Evolutionary conservation across 1,284 basidiomycete species (phyloP).

Genomic region (Ustilago curta): DNA sequence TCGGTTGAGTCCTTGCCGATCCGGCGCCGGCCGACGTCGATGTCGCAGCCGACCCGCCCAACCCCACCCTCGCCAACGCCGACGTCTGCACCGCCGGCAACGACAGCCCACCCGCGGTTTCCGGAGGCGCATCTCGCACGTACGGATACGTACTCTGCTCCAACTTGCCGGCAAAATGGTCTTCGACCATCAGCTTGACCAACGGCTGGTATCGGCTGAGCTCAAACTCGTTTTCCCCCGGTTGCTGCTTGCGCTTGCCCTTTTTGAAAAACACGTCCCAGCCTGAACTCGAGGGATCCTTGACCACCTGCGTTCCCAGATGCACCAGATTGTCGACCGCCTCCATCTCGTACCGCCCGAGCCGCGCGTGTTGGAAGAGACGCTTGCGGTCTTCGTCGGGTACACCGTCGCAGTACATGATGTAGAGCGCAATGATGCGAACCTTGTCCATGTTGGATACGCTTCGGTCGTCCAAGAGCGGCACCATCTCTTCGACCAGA

Average conservation of each 20-base stretch:
- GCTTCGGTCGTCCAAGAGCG: conserved; percentile 85
- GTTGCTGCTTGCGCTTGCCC: conserved; percentile 80
- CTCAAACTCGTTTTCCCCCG: conserved; percentile 88
- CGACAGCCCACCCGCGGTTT: conserved; percentile 49
- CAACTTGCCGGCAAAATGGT: conserved; percentile 82
- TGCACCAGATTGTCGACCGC: conserved; percentile 88
- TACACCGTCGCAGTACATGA: conserved; percentile 94
- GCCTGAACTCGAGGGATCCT: conserved; percentile 71
- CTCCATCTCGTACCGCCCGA: conserved; percentile 90
- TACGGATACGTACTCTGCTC: conserved; percentile 88
- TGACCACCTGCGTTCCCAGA: conserved; percentile 85
- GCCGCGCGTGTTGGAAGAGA: conserved; percentile 94
- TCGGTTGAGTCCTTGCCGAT: conserved; percentile 30
- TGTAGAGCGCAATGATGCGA: conserved; percentile 94
- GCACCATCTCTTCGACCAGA: conserved; percentile 98
- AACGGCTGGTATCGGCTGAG: conserved; percentile 92
- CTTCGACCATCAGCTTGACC: conserved; percentile 87
- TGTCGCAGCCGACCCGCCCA: conserved; percentile 6
- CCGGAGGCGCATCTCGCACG: conserved; percentile 83
- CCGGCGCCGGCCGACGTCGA: background rate
- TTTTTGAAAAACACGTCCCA: conserved; percentile 70
- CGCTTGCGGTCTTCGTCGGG: conserved; percentile 95
- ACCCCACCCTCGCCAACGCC: conserved; percentile 41
- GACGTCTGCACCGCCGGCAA: conserved; percentile 34
- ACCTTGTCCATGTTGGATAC: conserved; percentile 83